phyloP scores from a whole-genome alignment of 2,329 filamentous ascomycete species.

The Lomentospora prolificans region DNA sequence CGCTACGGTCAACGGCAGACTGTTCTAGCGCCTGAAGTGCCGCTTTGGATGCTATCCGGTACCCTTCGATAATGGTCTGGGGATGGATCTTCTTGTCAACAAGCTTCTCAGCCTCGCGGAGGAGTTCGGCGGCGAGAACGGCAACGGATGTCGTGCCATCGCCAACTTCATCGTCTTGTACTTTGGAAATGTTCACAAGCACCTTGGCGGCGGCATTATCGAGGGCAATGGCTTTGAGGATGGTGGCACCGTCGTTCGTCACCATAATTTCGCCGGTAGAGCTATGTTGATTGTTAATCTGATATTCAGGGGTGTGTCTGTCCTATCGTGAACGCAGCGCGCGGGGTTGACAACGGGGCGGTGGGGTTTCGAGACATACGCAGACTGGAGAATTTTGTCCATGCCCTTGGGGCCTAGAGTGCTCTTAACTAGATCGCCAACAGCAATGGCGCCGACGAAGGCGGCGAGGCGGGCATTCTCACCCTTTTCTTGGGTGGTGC shows the following conservation, averaged over 20 bases:
- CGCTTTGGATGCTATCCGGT: constrained; percentile 89
- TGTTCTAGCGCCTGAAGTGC: constrained; percentile 77
- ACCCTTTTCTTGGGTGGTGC: constrained; percentile 94
- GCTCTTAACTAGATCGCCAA: constrained; percentile 94
- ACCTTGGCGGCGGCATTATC: constrained; percentile 98
- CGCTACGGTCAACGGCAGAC: constrained; percentile 82
- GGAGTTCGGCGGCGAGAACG: constrained; percentile 85
- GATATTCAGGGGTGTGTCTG: constrained; percentile 7
- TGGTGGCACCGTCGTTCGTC: constrained; percentile 97
- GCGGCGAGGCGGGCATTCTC: constrained; percentile 98
- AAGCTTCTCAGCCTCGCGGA: constrained; percentile 93
- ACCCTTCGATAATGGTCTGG: constrained; percentile 98
- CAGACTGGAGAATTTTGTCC: constrained; percentile 96
- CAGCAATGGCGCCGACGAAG: constrained; percentile 95
- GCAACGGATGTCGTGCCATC: constrained; percentile 98
- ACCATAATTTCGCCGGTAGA: constrained; percentile 97
- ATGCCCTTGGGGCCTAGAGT: constrained; percentile 96
- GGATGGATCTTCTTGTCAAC: constrained; percentile 98
- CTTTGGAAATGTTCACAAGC: constrained; percentile 97
- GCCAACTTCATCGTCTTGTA: constrained; percentile 97
- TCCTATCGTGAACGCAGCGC: too few relatives aligned
- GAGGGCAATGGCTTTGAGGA: constrained; percentile 94
- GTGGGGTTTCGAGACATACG: constrained; percentile 45
- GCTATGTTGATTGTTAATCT: constrained; percentile 31
- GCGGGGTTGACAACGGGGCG: constrained; percentile 12